Conservation (phyloP, 495 filamentous ascomycete genomes). For the Daldinia caldariorum region DNA sequence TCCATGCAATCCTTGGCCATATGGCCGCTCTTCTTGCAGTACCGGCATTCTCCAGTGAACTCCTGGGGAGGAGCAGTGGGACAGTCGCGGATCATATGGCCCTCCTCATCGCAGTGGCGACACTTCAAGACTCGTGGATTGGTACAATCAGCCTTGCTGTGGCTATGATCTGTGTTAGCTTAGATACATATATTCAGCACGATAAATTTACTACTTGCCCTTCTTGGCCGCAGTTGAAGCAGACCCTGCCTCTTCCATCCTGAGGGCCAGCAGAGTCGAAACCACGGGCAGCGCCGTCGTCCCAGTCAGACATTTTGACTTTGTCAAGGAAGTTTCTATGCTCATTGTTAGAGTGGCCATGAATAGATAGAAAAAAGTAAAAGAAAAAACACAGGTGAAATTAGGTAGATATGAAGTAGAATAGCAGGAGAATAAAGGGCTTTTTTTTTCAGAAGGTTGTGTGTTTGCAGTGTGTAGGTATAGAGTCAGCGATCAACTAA, state of each 20-base stretch:
- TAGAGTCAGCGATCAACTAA: not conserved
- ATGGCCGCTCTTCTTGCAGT: conserved; percentile 80
- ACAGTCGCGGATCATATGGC: conserved; percentile 75
- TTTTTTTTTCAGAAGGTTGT: not conserved
- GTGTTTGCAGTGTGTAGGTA: not conserved
- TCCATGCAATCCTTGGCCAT: conserved; percentile 73
- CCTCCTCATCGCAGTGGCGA: conserved; percentile 58
- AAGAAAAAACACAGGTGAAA: not conserved
- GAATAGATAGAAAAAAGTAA: not conserved
- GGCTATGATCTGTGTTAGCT: conserved; percentile 46
- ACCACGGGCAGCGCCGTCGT: not conserved
- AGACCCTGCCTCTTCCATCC: conserved; percentile 63
- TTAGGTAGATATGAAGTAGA: not conserved
- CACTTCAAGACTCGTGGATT: conserved; percentile 51
- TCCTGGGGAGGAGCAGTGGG: conserved; percentile 57
- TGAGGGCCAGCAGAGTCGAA: conserved; percentile 43
- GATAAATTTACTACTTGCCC: conserved; percentile 64
- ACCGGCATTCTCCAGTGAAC: conserved; percentile 71
- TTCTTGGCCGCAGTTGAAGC: conserved; percentile 82
- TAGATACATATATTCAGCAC: not conserved
- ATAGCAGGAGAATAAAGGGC: not conserved
- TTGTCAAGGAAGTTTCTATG: not conserved
- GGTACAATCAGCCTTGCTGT: conserved; percentile 62
- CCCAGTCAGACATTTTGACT: not conserved
- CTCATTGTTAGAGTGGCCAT: not conserved